Evolutionary conservation across 192 early-diverging fungal genomes (phyloP).

Genomic region (Linnemannia schmuckeri): DNA sequence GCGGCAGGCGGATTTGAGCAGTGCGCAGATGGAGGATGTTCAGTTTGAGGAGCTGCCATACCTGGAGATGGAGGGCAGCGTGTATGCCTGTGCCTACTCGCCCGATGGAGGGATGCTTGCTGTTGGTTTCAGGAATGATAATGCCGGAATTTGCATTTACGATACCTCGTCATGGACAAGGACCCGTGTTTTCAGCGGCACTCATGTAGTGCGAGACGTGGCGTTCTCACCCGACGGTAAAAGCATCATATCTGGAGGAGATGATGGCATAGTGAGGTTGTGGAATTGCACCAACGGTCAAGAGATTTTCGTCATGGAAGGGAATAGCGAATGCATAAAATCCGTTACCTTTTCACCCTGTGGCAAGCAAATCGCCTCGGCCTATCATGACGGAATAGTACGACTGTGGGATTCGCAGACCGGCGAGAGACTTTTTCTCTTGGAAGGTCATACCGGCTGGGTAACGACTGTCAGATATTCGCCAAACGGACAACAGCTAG

Average conservation of each 20-base stretch:
- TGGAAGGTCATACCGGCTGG: not conserved
- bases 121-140: too few species aligned
- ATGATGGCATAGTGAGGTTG: not conserved
- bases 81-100: not conserved
- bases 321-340: not conserved
- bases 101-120: not conserved
- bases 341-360: not conserved
- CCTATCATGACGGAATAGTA: not conserved
- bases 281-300: not conserved
- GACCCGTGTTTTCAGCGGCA: too few species aligned
- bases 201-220: not conserved
- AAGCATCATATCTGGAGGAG: not conserved
- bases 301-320: not conserved
- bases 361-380: not conserved
- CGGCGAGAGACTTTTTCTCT: not conserved
- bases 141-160: not conserved
- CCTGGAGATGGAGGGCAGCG: not conserved
- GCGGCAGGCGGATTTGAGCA: not conserved
- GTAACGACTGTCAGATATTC: not conserved
- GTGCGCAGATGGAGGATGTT: not conserved
- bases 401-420: not conserved
- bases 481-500: not conserved
- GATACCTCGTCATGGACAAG: constrained; percentile 5
- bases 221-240: not conserved
- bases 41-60: not conserved